Percentiles rank a stretch among this genome's conserved stretches.
phyloP scores from a whole-genome alignment of 345 rosid species.

The Bruguiera gymnorhiza region DNA sequence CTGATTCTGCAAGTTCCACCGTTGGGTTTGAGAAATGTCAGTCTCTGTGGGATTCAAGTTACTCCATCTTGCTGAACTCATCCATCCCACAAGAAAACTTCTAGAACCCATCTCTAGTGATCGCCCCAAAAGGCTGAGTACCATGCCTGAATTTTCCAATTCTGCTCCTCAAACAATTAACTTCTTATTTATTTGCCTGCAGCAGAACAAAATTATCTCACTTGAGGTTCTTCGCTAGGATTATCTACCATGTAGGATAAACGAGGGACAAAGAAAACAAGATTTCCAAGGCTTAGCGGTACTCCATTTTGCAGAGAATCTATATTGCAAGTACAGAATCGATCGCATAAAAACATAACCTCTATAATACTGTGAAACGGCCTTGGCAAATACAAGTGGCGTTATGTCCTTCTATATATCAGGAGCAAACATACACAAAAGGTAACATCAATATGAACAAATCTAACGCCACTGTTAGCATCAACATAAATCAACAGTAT shows the following conservation, averaged over 20 bases:
- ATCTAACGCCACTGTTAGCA: too few species aligned
- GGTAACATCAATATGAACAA: too few species aligned
- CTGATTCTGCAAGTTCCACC: not conserved
- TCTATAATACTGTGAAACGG: not conserved
- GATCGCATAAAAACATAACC: not conserved
- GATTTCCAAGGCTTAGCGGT: too few species aligned
- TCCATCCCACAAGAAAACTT: not conserved
- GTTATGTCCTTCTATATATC: too few species aligned
- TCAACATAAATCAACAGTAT: not conserved
- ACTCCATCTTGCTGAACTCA: not conserved
- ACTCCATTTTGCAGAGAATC: not conserved
- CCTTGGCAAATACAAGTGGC: not conserved
- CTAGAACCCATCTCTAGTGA: not conserved
- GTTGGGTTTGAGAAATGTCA: not conserved
- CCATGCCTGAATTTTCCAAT: constrained; percentile 5
- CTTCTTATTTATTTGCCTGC: constrained; percentile 22
- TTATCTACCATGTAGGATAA: not conserved
- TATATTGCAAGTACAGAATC: too few species aligned
- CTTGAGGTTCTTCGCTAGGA: not conserved
- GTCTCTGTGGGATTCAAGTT: not conserved
- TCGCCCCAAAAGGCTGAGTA: not conserved
- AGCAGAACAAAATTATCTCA: constrained; percentile 17
- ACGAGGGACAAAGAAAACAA: not conserved
- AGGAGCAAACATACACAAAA: too few species aligned
- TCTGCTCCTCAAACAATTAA: not conserved